Base-by-base conservation (phyloP, 371 early-diverging fungal genomes). In the Mortierella sp. region DNA sequence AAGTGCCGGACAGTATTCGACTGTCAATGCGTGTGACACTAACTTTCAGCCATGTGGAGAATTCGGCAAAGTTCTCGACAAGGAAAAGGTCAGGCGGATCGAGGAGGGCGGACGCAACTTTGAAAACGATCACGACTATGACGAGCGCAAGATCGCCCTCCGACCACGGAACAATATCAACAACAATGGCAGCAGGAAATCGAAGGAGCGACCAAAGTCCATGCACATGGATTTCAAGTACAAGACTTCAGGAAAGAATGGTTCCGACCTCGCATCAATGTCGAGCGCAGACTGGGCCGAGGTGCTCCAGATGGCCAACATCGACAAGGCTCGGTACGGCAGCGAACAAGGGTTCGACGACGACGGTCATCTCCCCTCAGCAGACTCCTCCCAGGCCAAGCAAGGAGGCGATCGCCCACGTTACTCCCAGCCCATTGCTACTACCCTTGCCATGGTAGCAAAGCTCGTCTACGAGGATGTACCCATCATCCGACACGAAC, bases 381-480 rank as follows among this genome's bases (percentile, higher is more conserved):
- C 48, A 32, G 72, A 58, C 35, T 43, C 60, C 18, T 54, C 58
- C 44, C 38, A 35, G 49, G n/a, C 46, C 11, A 35, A 74, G 32
- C 46, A 77, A 11, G 58, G 41, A 5, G 54, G 71, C 38, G 75
- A 82, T 76, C 86, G 75, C 27, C 82, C 86, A 32, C 82, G 82
- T 5, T 93, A 93, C 70, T 92, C 92, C 5, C 82, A 90, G 3
- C 82, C 91, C 0, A 84, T 90, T 16, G 93, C 93, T 5, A 91
- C 92, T 51, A 93, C 92, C 1, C 84, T 92, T 5, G 89, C 91
- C 27, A 90, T 92, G 54, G 90, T 91, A 6, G 88, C 91, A 48
- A 91, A 91, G 48, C 78, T 93, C 2, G 93, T 90, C 0, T 93
- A 93, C 63, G 93, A 93, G 72, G 91, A 92, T 71, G 90, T 92